These are phyloP conservation scores for Lachnellula occidentalis DNA, from an alignment of 2,329 filamentous ascomycete genomes.

Conservation along the genomic window DNA sequence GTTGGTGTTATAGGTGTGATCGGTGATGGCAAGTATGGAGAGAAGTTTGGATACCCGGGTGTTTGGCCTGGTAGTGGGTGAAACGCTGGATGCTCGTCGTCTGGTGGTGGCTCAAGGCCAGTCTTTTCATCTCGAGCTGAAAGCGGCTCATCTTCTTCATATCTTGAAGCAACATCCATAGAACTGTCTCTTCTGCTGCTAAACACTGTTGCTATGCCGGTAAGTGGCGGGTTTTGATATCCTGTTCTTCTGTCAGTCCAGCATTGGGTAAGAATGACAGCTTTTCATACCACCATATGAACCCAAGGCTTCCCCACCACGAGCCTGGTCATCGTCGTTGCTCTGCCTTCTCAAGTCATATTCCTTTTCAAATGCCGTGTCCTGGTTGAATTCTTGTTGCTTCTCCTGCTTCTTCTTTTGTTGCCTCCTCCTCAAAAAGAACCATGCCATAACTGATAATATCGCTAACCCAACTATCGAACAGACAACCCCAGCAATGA, in stretches of 20 bases:
- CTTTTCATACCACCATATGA: conserved; percentile 39
- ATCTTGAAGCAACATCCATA: background rate
- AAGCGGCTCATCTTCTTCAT: conserved; percentile 5
- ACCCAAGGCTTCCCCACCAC: conserved; percentile 36
- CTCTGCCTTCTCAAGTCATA: conserved; percentile 4
- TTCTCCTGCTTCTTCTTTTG: conserved; percentile 6
- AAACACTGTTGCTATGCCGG: background rate
- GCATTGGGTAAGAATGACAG: background rate
- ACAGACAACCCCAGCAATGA: conserved; percentile 19
- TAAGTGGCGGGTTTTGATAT: background rate
- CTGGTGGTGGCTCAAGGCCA: conserved; percentile 10
- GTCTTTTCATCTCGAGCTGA: conserved; percentile 13
- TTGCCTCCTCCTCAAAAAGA: conserved; percentile 13
- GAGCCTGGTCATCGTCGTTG: background rate
- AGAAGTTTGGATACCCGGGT: conserved; percentile 9
- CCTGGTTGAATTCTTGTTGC: background rate
- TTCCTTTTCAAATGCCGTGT: conserved; percentile 5
- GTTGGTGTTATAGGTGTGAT: conserved; percentile 1
- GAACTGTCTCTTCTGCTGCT: background rate
- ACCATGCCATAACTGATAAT: conserved; percentile 16
- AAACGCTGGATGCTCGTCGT: conserved; percentile 16
- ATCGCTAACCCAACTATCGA: conserved; percentile 15
- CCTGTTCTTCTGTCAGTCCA: background rate
- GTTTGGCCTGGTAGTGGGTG: conserved; percentile 12
- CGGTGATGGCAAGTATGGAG: conserved; percentile 3